Evolutionary conservation across 805 yeast species (phyloP), one percentile per base, ranked within the genome.

Genomic region (Metschnikowia arizonensis): DNA sequence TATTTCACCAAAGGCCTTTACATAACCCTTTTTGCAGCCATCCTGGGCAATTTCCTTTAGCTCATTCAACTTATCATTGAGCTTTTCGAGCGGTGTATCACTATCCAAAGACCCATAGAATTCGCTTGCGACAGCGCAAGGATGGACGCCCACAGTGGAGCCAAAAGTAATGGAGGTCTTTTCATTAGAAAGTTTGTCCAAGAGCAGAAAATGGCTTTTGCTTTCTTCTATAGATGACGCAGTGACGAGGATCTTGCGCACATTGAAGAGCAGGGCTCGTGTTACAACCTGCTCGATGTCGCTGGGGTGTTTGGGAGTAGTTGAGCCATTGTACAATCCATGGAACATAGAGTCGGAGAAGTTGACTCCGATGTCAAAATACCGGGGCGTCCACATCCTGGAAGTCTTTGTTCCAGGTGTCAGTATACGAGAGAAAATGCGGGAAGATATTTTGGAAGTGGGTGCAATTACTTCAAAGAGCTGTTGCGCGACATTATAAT

Each of bases 81-180:
- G 63, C 34, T 63, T 62, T 11, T 58, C 58, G 11, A 52, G 33
- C 28, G 61, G 55, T 17, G 58, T 54, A 73, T 90, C 58, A 62
- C 61, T 56, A 26, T 52, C 59, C n/a, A 46, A 39, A 8, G 52
- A 50, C 3, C 52, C 56, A 44, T 65, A 71, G 51, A 70, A 72
- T 44, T 71, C 76, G 33, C 53, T 53, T 10, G 73, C 71, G 0
- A 89, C 95, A 14, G 84, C 72, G 64, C 99, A 91, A 0, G 99
- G 99, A 67, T 93, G 99, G 1, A 91, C 95, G 10, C 99, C 99
- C 1, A 82, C 90, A 0, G 99, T 93, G 19, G 85, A 79, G 49
- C 68, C 76, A 51, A 63, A 65, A 9, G 24, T 19, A 14, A 39
- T 31, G 35, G 19, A n/a, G 19, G 10, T 5, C 19, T 39, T 29